Evolutionary conservation across 2,329 filamentous ascomycete genomes (phyloP).

Genomic region (Aureobasidium sp.): DNA sequence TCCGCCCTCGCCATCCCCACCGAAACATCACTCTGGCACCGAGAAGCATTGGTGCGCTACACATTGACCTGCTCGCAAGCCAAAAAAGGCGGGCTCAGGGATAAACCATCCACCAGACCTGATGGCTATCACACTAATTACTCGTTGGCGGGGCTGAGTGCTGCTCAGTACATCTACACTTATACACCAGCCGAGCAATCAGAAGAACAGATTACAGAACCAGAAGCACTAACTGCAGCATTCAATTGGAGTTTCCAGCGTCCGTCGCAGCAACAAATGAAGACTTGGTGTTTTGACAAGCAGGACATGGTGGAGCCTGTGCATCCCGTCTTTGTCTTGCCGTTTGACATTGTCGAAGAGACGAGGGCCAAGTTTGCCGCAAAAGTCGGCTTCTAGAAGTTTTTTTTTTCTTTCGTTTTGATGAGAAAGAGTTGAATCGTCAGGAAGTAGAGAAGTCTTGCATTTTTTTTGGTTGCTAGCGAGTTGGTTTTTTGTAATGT

Average conservation of each 20-base stretch:
- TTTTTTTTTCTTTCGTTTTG: too few relatives aligned
- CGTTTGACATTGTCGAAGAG: conserved; percentile 57
- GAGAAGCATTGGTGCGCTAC: conserved; percentile 79
- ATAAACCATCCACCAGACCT: conserved; percentile 85
- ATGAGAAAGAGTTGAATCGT: too few relatives aligned
- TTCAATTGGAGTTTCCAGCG: conserved; percentile 41
- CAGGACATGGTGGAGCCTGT: conserved; percentile 60
- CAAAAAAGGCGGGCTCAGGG: conserved; percentile 70
- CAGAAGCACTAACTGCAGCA: conserved; percentile 28
- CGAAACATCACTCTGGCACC: conserved; percentile 58
- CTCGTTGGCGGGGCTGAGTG: conserved; percentile 76
- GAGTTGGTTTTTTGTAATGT: not conserved
- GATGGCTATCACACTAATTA: conserved; percentile 94
- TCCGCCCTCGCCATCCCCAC: conserved; percentile 51
- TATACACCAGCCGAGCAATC: conserved; percentile 1
- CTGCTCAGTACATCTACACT: conserved; percentile 58
- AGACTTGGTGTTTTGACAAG: conserved; percentile 55
- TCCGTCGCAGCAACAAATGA: conserved; percentile 42
- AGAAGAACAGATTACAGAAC: not conserved
- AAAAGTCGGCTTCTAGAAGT: not conserved
- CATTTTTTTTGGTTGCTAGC: not conserved
- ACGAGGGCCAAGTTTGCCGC: conserved; percentile 54
- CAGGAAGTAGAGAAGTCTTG: not conserved
- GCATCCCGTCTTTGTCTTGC: conserved; percentile 81
- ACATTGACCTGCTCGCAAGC: conserved; percentile 80